Percentiles rank a stretch among this genome's conserved stretches.
Conservation (phyloP, 257 asterid genomes). For the Nicotiana obtusifolia region DNA sequence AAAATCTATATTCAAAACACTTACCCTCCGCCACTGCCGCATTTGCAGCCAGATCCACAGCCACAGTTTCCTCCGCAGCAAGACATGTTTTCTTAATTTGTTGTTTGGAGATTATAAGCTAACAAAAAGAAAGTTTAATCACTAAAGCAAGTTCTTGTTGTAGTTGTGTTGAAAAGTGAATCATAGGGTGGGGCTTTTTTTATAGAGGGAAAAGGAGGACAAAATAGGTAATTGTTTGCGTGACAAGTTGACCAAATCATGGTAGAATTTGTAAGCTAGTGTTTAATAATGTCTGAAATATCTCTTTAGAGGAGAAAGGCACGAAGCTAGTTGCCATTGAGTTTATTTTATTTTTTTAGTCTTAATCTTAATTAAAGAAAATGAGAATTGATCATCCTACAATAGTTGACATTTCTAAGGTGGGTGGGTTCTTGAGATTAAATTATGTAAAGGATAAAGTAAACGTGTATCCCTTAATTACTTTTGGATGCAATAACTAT, state of each 20-base stretch:
- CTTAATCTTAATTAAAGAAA: not conserved
- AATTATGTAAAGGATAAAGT: no score
- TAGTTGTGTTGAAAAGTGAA: not conserved
- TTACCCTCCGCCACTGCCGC: slow-evolving; percentile 12
- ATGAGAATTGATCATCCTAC: not conserved
- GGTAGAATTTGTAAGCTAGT: not conserved
- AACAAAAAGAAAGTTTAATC: not conserved
- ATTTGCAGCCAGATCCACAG: no score
- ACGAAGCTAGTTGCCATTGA: not conserved
- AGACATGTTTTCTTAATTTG: not conserved
- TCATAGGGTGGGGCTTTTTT: not conserved
- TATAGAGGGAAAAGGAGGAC: not conserved
- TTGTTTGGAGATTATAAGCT: no score
- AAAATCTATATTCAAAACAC: not conserved
- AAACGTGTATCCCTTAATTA: no score
- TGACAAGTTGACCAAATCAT: not conserved
- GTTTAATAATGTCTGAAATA: not conserved
- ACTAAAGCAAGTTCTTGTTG: not conserved
- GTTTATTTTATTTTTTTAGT: not conserved
- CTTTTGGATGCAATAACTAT: no score
- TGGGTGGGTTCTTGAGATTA: not conserved
- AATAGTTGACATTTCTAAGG: not conserved
- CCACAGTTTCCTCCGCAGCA: slow-evolving; percentile 3
- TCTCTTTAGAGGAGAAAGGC: not conserved
- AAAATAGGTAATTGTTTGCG: not conserved